These are phyloP conservation scores for Lentinula sp. DNA, from an alignment of 768 basidiomycete genomes.

Conservation along the genomic window DNA sequence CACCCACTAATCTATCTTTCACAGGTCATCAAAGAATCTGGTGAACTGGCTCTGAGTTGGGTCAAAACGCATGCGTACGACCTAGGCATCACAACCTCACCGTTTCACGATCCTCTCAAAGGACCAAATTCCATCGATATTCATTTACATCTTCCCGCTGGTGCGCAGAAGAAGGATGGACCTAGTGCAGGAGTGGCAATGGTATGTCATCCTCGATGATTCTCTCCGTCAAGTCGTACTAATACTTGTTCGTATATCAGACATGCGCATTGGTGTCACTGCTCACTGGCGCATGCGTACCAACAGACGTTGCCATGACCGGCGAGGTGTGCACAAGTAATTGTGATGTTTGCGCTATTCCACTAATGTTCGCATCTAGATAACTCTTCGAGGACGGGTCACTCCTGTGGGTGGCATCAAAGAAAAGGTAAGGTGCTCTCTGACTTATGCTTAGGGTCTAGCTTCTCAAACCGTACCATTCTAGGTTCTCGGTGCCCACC, in stretches of 20 bases:
- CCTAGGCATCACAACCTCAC: conserved; percentile 64
- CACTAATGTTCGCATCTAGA: conserved; percentile 26
- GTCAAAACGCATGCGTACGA: conserved; percentile 83
- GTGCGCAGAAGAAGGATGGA: conserved; percentile 91
- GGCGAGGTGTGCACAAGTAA: conserved; percentile 55
- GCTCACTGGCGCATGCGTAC: conserved; percentile 68
- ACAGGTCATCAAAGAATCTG: conserved; percentile 87
- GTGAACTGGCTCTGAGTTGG: conserved; percentile 88
- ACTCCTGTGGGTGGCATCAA: conserved; percentile 88
- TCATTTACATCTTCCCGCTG: conserved; percentile 84
- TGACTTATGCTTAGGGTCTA: not conserved
- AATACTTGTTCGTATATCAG: conserved; percentile 22
- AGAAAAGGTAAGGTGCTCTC: conserved; percentile 45
- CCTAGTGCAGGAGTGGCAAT: conserved; percentile 89
- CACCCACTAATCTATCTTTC: not conserved
- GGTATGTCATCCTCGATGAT: conserved; percentile 32
- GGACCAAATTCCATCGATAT: conserved; percentile 70
- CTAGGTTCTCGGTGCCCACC: conserved; percentile 78
- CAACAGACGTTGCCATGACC: conserved; percentile 78
- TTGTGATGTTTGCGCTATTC: not conserved
- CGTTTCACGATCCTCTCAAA: conserved; percentile 70
- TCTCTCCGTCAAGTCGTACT: not conserved
- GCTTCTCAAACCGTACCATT: not conserved
- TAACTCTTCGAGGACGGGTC: conserved; percentile 78
- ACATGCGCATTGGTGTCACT: conserved; percentile 85